These are phyloP conservation scores for Gonapodya sp. DNA, from an alignment of 192 early-diverging fungal genomes.

Conservation along the genomic window DNA sequence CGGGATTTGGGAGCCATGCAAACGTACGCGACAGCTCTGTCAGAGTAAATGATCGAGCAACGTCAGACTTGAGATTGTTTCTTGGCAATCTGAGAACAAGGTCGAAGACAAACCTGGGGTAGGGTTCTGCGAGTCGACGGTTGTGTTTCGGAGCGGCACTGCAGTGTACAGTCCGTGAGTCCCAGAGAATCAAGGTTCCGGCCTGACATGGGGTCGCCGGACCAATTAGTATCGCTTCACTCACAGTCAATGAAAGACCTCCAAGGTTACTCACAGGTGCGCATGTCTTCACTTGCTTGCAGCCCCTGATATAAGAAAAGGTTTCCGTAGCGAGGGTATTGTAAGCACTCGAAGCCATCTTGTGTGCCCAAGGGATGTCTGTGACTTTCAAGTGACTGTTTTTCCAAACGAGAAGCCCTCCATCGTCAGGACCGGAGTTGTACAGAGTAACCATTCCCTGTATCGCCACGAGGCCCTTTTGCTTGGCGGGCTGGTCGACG, in stretches of 20 bases:
- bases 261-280: too few relatives aligned
- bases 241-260: too few relatives aligned
- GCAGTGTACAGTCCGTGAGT: slow-evolving; percentile 7
- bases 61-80: too few relatives aligned
- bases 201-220: too few relatives aligned
- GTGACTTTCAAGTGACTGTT: background rate
- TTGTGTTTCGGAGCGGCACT: background rate
- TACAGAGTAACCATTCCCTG: slow-evolving; percentile 7
- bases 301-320: background rate
- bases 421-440: background rate
- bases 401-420: background rate
- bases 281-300: background rate
- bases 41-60: too few relatives aligned
- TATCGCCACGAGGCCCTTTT: background rate
- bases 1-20: background rate
- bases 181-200: slow-evolving; percentile 1
- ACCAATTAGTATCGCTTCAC: too few relatives aligned
- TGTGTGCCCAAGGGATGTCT: background rate
- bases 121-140: background rate
- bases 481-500: background rate
- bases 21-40: background rate
- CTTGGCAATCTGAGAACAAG: too few relatives aligned
- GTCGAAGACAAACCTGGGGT: too few relatives aligned
- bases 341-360: background rate
- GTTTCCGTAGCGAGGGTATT: background rate